Base-by-base conservation (phyloP, 176 grass and related monocot genomes). In the Secale cereale region DNA sequence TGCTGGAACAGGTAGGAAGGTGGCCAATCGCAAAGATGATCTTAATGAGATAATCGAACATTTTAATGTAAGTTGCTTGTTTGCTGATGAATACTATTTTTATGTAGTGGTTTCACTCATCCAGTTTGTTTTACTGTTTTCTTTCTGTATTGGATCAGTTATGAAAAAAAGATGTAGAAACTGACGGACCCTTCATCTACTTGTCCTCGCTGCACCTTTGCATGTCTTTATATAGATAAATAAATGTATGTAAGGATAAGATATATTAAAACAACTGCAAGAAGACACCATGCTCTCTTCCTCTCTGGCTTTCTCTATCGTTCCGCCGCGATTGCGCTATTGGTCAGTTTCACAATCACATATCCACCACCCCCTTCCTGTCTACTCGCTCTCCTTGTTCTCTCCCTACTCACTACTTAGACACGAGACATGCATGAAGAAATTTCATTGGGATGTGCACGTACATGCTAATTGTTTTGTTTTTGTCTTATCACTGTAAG, bases 51-150 rank as follows among this genome's bases (percentile, higher is more conserved):
- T 98, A 65, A 83, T 93, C 2, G 93, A 95, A 59, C 93, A 98
- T 91, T 98, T 98, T 76, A 98, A 95, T 40, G 93, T 98, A 88
- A 97, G 95, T 88, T 90, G 46, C 57, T 74, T 76, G 28, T 85
- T 81, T 26, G 5, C 30, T 80, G 59, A 78, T 35, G 17, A 83
- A 48, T 48, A 68, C 48, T 52, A 19, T 57, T 57, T 56, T 57
- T 57, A 57, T 57, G 54, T 57, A 57, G 48, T 52, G 54, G 23
- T 54, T 85, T 22, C 62, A 28, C 35, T 33, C 36, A 46, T 40
- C 30, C 13, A 26, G 13, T 71, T 86, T 82, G 11, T 59, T 39
- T 82, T 26, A 68, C n/a, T 36, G 0, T 43, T 59, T 17, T 16
- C 64, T 37, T 54, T 64, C 3, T 54, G 65, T 11, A 28, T 56